Conservation (phyloP, 2,329 filamentous ascomycete species). For the Clarireedia hainanense region DNA sequence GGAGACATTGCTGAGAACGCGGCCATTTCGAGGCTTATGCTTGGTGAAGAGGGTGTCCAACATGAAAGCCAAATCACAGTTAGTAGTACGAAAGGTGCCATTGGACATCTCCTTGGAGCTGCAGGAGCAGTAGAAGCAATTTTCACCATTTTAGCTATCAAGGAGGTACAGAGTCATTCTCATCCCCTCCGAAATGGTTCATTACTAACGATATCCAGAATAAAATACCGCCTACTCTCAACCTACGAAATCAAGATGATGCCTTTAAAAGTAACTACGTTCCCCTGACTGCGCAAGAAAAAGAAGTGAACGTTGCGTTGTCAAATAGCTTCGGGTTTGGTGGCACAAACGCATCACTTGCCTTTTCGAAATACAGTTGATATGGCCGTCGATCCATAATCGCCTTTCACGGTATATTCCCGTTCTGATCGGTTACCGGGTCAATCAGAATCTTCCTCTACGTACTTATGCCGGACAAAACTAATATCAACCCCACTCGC, state of each 20-base stretch:
- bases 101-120: conserved; percentile 86
- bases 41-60: conserved; percentile 60
- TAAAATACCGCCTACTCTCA: conserved; percentile 76
- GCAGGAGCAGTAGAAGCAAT: conserved; percentile 86
- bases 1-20: conserved; percentile 83
- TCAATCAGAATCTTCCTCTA: not conserved
- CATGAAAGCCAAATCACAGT: conserved; percentile 63
- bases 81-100: conserved; percentile 88
- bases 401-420: not conserved
- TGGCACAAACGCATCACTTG: conserved; percentile 86
- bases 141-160: conserved; percentile 72
- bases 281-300: conserved; percentile 61
- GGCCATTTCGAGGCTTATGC: conserved; percentile 71
- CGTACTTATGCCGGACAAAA: not conserved
- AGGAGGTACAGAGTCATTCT: conserved; percentile 53
- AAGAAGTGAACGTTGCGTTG: conserved; percentile 63
- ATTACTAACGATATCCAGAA: conserved; percentile 43
- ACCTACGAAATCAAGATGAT: conserved; percentile 60
- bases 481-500: conserved; percentile 12
- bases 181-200: not conserved
- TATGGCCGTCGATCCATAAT: no score
- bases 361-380: conserved; percentile 45
- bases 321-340: conserved; percentile 98
- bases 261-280: conserved; percentile 82
- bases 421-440: not conserved